Evolutionary conservation across 129 eudicot genomes (phyloP), one percentile per base, ranked within the genome.

Genomic region (Helianthus annuus): DNA sequence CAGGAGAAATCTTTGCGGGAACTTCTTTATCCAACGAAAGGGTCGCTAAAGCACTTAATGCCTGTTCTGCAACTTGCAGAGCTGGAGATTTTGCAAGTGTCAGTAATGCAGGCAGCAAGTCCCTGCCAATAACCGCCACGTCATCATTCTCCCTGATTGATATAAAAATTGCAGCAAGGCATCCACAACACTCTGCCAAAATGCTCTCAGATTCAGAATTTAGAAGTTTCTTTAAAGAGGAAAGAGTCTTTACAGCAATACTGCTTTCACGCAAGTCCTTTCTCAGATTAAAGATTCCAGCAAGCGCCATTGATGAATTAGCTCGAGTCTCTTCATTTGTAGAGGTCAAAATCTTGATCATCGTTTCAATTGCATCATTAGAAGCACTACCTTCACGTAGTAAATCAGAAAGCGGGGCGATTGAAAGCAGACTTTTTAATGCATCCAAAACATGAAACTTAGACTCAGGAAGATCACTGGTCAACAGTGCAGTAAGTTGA

Each of bases 401-500:
- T 81, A 95, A 80, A 53, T 95, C 99, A 56, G 59, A 73, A 51
- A 91, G 87, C 8, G 96, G 86, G 56, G 92, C 99, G 80, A 95
- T 90, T 36, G 90, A 88, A 68, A 95, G 96, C 84, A 95, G 82
- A 76, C 97, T 95, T 88, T 77, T 95, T 54, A 95, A 78, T 38
- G 99, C 99, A 79, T 95, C 99, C 78, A 95, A 78, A 74, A 95
- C 97, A 69, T 95, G 80, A 76, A 88, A 82, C 82, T 95, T 95
- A 4, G 99, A 95, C 75, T 95, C 99, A 38, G 99, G 99, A 70
- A 91, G 87, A 64, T 95, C 99, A 75, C 99, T 95, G 79, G 97
- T 89, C 72, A 95, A 79, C 34, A 95, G 76, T 34, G 99, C 97
- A 66, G 91, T 86, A 59, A 95, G 99, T 61, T 95, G 99, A 81